Evolutionary conservation across 352 stramenopile species (phyloP).

Genomic region (Vaucheria bursata): DNA sequence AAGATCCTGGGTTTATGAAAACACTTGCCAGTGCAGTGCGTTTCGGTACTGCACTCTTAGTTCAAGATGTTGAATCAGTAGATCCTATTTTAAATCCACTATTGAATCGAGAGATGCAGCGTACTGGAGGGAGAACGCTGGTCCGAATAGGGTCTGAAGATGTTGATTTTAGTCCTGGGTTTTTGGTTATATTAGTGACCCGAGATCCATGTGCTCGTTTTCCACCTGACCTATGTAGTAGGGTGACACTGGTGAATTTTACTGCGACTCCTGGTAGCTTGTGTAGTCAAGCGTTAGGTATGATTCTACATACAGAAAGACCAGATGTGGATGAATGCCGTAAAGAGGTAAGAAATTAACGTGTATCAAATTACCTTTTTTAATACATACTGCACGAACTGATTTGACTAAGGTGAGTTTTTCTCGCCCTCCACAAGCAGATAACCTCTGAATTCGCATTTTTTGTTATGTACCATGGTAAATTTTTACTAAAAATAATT

Average conservation of each 20-base stretch:
- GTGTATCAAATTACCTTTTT: too few species aligned
- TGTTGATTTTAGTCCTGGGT: constrained; percentile 98
- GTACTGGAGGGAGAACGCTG: constrained; percentile 91
- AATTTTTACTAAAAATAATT: too few species aligned
- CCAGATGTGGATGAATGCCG: constrained; percentile 87
- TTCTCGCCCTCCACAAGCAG: too few species aligned
- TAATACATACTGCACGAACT: too few species aligned
- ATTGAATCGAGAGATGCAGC: constrained; percentile 96
- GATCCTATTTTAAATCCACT: constrained; percentile 99
- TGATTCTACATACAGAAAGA: constrained; percentile 89
- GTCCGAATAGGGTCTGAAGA: constrained; percentile 96
- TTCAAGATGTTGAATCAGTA: constrained; percentile 98
- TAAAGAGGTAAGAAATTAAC: constrained; percentile 63
- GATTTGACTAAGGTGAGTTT: too few species aligned
- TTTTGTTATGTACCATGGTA: too few species aligned
- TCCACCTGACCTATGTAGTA: constrained; percentile 95
- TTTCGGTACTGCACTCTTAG: constrained; percentile 95
- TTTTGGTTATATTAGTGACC: constrained; percentile 96
- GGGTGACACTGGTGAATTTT: constrained; percentile 99
- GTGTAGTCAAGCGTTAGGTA: constrained; percentile 86
- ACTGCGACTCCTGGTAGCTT: constrained; percentile 96
- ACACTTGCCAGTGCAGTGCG: constrained; percentile 97
- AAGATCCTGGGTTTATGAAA: constrained; percentile 99
- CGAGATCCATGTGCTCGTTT: constrained; percentile 92
- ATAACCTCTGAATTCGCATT: too few species aligned